Base-by-base conservation (phyloP, 2,329 filamentous ascomycete species). In the Penicillium sp. region DNA sequence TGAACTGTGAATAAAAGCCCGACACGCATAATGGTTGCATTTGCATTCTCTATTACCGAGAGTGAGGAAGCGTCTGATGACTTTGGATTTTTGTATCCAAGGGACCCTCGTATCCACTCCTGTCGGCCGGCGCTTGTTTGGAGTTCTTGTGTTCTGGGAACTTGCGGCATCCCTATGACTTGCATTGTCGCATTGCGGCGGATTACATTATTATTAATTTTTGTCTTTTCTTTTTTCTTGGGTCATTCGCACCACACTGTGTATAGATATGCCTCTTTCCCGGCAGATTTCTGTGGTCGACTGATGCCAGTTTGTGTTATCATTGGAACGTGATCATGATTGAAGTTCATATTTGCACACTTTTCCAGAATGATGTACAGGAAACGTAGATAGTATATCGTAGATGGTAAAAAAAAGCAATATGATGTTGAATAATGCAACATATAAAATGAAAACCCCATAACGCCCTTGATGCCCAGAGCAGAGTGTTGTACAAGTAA, bases 401-500 rank as follows among this genome's bases (percentile, higher is more conserved):
- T 35, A 50, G 42, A 59, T 48, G 15, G 31, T 13, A 50, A 40
- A 41, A 54, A 56, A 61, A 59, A 41, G 8, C 29, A 52, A 50
- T 41, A 56, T 40, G 25, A 45, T 25, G 49, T 31, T 43, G 49
- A 43, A 51, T n/a, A 29, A 31, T 41, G 19, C 49, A 51, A 29
- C 31, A 50, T 27, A 8, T 43, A 33, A 55, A 59, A 50, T n/a
- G 49, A 61, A 62, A 50, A 48, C 25, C 27, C 59, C 60, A 47
- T 33, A 72, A 71, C 69, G 65, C 69, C 71, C 15, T 58, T 56
- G 48, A 68, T 71, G 67, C 66, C 61, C 62, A 70, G 66, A 72
- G 69, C 59, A 71, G 70, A 69, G 68, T 73, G 62, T 69, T 69
- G 63, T 72, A 71, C 68, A 72, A 63, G 58, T 42, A 46, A 46